A percentile compares a stretch with the other conserved stretches of the same genome.
These are phyloP conservation scores for Ustilago nuda DNA, from an alignment of 1,284 basidiomycete genomes.

Conservation along the genomic window DNA sequence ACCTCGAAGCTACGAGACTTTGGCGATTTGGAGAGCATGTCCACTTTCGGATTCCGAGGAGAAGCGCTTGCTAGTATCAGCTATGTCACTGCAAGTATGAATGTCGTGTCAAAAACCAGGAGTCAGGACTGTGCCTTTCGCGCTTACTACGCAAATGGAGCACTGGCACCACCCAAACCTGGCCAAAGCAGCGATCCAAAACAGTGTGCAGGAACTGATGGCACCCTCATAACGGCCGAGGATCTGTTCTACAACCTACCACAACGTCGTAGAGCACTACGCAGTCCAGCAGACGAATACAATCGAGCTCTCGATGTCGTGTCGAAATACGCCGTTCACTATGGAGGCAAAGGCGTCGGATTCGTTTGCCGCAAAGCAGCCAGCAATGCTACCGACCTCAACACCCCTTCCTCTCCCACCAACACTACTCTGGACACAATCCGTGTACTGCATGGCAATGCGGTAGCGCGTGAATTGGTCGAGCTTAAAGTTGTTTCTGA, in stretches of 20 bases:
- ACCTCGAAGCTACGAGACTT: constrained; percentile 92
- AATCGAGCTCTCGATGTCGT: constrained; percentile 89
- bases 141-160: constrained; percentile 60
- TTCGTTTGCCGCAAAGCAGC: constrained; percentile 75
- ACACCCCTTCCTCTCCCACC: constrained; percentile 76
- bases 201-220: constrained; percentile 92
- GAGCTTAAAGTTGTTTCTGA: constrained; percentile 66
- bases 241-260: constrained; percentile 96
- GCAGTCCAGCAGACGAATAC: constrained; percentile 90
- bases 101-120: constrained; percentile 81
- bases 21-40: constrained; percentile 84
- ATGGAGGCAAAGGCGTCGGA: constrained; percentile 74
- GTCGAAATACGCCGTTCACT: constrained; percentile 82
- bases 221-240: constrained; percentile 91
- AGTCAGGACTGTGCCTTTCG: constrained; percentile 61
- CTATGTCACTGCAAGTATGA: constrained; percentile 84
- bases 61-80: constrained; percentile 97
- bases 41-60: constrained; percentile 96
- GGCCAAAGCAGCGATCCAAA: constrained; percentile 73
- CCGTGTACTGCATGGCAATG: constrained; percentile 82
- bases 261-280: constrained; percentile 85
- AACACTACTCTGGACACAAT: constrained; percentile 81
- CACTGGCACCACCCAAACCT: constrained; percentile 50
- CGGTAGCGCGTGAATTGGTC: constrained; percentile 84
- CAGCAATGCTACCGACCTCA: constrained; percentile 75